A percentile compares a stretch with the other conserved stretches of the same genome.
Conservation (phyloP, 2,329 filamentous ascomycete species). For the Aspergillus aculeatus region DNA sequence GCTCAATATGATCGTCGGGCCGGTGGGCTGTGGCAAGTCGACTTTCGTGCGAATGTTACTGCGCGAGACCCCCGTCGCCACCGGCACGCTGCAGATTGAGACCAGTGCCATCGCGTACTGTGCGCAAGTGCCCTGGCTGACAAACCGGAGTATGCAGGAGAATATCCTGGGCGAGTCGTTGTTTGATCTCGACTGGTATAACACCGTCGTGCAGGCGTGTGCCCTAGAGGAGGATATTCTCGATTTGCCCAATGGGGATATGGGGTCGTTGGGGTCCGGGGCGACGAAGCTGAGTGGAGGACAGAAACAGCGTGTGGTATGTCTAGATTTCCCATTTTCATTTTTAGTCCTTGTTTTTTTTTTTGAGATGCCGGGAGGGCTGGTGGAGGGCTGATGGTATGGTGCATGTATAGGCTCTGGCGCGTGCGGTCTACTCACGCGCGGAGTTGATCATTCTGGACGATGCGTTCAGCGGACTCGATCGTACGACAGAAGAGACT, state of each 20-base stretch:
- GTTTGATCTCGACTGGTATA: conserved; percentile 26
- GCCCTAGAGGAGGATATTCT: conserved; percentile 25
- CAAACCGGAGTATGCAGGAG: conserved; percentile 12
- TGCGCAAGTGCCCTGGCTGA: conserved; percentile 19
- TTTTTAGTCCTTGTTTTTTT: no score
- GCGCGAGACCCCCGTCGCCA: conserved; percentile 15
- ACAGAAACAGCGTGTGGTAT: conserved; percentile 25
- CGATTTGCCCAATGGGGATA: conserved; percentile 20
- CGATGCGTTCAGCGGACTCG: conserved; percentile 40
- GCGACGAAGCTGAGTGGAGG: conserved; percentile 30
- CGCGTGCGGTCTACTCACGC: conserved; percentile 34
- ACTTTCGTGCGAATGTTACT: conserved; percentile 15
- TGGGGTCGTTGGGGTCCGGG: conserved; percentile 22
- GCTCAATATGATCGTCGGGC: conserved; percentile 28
- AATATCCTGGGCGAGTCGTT: conserved; percentile 24
- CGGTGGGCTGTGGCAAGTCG: conserved; percentile 25
- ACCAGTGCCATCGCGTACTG: conserved; percentile 10
- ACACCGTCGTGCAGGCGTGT: conserved; percentile 25
- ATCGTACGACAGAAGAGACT: conserved; percentile 26
- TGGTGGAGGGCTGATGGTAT: no score
- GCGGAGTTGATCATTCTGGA: conserved; percentile 35
- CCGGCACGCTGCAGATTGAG: conserved; percentile 7
- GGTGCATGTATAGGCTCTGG: conserved; percentile 19
- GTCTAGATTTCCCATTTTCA: neutral
- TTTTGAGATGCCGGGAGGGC: no score